Conservation (phyloP, 495 filamentous ascomycete species). For the Aspergillus sclerotioniger region DNA sequence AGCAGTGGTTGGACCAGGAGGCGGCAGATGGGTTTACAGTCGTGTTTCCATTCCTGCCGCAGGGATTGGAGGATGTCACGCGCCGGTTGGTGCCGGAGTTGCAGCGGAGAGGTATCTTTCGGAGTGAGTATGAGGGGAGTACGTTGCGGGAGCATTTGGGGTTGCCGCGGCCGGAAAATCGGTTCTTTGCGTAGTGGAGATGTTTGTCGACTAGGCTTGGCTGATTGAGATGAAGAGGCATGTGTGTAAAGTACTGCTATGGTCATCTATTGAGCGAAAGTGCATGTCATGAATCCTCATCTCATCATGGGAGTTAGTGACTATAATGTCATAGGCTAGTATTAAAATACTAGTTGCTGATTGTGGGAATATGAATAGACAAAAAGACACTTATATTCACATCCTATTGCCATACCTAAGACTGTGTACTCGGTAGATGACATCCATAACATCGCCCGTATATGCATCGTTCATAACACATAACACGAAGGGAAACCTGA, state of each 20-base stretch:
- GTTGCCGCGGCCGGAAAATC: slow-evolving; percentile 48
- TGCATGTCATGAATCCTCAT: too few relatives aligned
- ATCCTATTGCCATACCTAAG: not conserved
- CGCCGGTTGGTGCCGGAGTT: slow-evolving; percentile 50
- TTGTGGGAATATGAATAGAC: not conserved
- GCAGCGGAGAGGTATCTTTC: slow-evolving; percentile 49
- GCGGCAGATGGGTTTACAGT: slow-evolving; percentile 48
- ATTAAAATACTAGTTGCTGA: too few relatives aligned
- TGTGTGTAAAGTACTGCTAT: too few relatives aligned
- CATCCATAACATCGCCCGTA: not conserved
- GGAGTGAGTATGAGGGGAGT: slow-evolving; percentile 41
- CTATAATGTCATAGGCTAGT: too few relatives aligned
- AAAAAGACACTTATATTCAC: not conserved
- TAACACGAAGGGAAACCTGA: not conserved
- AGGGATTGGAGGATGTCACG: slow-evolving; percentile 51
- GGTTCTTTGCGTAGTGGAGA: slow-evolving; percentile 37
- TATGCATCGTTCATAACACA: not conserved
- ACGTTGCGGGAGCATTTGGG: slow-evolving; percentile 52
- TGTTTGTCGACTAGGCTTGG: too few relatives aligned
- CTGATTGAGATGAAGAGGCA: too few relatives aligned
- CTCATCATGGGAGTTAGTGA: too few relatives aligned
- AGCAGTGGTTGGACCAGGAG: slow-evolving; percentile 45
- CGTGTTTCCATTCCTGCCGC: slow-evolving; percentile 48
- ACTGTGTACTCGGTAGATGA: not conserved
- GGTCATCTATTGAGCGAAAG: too few relatives aligned